These are phyloP conservation scores for Penicillium hesseltinei DNA, from an alignment of 2,329 filamentous ascomycete species.

Conservation along the genomic window DNA sequence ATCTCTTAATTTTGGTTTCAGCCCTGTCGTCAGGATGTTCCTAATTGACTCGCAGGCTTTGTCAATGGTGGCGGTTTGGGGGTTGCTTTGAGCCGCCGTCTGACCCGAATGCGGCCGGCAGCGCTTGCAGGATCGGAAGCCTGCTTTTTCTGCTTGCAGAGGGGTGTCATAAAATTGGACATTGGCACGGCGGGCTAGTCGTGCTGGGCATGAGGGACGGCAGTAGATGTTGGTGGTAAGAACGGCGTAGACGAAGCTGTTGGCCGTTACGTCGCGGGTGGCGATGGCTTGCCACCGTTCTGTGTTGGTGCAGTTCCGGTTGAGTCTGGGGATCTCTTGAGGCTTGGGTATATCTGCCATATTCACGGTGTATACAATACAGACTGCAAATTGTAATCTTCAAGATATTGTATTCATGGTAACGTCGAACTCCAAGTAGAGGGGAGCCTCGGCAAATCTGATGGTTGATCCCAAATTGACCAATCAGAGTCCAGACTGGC, in stretches of 20 bases:
- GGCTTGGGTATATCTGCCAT: not conserved
- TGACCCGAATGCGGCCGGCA: constrained; percentile 46
- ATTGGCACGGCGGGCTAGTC: constrained; percentile 58
- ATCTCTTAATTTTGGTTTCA: constrained; percentile 43
- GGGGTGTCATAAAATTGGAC: constrained; percentile 54
- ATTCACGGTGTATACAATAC: too few species aligned
- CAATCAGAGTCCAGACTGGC: constrained; percentile 4
- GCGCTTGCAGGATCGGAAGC: constrained; percentile 57
- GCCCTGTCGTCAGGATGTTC: constrained; percentile 22
- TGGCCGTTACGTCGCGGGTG: constrained; percentile 44
- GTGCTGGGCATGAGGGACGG: constrained; percentile 54
- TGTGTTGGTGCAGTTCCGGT: constrained; percentile 25
- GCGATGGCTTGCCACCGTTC: constrained; percentile 47
- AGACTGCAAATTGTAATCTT: not conserved
- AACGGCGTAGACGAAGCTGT: constrained; percentile 57
- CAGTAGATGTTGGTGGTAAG: constrained; percentile 58
- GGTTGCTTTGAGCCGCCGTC: constrained; percentile 28
- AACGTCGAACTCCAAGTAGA: not conserved
- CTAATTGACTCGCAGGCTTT: constrained; percentile 34
- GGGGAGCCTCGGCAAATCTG: not conserved
- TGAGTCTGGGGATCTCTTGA: constrained; percentile 26
- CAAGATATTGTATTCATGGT: too few species aligned
- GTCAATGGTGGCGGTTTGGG: constrained; percentile 32
- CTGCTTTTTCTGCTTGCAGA: constrained; percentile 48
- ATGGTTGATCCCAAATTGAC: constrained; percentile 12